Percentiles rank a stretch among this genome's conserved stretches.
These are phyloP conservation scores for Aspergillus jensenii DNA, from an alignment of 2,329 filamentous ascomycete genomes.

Conservation along the genomic window DNA sequence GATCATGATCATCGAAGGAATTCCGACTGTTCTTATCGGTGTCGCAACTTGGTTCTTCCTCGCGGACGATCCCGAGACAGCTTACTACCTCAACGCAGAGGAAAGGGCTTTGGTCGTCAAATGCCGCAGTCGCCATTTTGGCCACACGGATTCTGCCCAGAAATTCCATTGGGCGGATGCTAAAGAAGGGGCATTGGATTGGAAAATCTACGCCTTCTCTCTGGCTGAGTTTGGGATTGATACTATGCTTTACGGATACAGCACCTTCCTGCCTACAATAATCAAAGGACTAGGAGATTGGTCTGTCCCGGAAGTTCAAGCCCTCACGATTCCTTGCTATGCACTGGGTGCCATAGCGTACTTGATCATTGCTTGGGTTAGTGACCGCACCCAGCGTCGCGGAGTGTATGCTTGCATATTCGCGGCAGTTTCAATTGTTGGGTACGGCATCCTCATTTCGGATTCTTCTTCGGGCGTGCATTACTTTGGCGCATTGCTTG, in stretches of 20 bases:
- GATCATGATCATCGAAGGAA: constrained; percentile 63
- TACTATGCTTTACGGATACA: constrained; percentile 76
- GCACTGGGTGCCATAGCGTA: constrained; percentile 69
- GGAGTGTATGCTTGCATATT: constrained; percentile 65
- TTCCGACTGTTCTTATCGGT: constrained; percentile 58
- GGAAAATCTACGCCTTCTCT: constrained; percentile 73
- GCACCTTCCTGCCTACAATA: constrained; percentile 76
- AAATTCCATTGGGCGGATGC: constrained; percentile 64
- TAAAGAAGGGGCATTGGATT: constrained; percentile 66
- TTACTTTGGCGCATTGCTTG: constrained; percentile 76
- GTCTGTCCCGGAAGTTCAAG: constrained; percentile 65
- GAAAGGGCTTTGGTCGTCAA: constrained; percentile 60
- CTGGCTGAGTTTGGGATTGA: constrained; percentile 70
- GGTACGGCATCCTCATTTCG: constrained; percentile 68
- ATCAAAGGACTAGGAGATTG: constrained; percentile 68
- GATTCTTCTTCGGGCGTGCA: constrained; percentile 61
- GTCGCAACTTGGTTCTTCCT: constrained; percentile 58
- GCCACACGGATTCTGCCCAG: constrained; percentile 50
- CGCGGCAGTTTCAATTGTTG: constrained; percentile 62
- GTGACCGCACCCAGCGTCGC: constrained; percentile 66
- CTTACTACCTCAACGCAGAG: constrained; percentile 58
- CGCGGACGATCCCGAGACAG: constrained; percentile 66
- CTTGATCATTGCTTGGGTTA: constrained; percentile 64
- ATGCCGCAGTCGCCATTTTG: constrained; percentile 52
- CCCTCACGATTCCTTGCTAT: constrained; percentile 78